Evolutionary conservation across 768 basidiomycete genomes (phyloP), one percentile per base, ranked within the genome.

Genomic region (Russula virescens): DNA sequence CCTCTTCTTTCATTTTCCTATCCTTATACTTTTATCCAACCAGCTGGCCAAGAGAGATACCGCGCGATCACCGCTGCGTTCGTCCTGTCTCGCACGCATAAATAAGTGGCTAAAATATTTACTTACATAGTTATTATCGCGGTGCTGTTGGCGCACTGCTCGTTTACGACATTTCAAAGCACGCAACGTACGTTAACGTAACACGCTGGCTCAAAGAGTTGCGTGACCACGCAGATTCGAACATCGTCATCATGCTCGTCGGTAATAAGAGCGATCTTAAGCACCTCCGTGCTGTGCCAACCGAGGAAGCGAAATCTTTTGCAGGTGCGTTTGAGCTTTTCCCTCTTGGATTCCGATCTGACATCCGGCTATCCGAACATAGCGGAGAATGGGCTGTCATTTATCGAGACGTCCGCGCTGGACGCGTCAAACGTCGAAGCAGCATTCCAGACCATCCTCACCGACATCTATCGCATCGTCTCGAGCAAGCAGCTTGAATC

Each of bases 201-300:
- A 88, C 86, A 55, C 83, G 95, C 76, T 98, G 95, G 95, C 79
- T 98, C 76, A 97, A 98, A 80, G 95, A 98, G 75, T 81, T 98
- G 54, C 85, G 94, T 64, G 94, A 98, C 74, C 94, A 98, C 71
- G 94, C 95, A 58, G 88, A 91, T 72, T 87, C 88, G 58, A 94
- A 89, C 79, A 94, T 94, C 63, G 92, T 91, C 56, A 96, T 96
- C 72, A 94, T 94, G 92, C 83, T 95, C 43, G 93, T 96, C 13
- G 94, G 94, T 14, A 98, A 98, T 81, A 98, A 99, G 88, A 94
- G 92, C 73, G 97, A 99, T 83, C 86, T 99, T 81, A 94, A 97
- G 78, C 97, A 98, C 73, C 75, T 98, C 70, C 80, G 97, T 67
- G 96, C 95, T 47, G 95, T 98, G 43, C 89, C 96, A 35, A 98